These are phyloP conservation scores for Cyathus striatus DNA, from an alignment of 768 basidiomycete species.

Conservation along the genomic window DNA sequence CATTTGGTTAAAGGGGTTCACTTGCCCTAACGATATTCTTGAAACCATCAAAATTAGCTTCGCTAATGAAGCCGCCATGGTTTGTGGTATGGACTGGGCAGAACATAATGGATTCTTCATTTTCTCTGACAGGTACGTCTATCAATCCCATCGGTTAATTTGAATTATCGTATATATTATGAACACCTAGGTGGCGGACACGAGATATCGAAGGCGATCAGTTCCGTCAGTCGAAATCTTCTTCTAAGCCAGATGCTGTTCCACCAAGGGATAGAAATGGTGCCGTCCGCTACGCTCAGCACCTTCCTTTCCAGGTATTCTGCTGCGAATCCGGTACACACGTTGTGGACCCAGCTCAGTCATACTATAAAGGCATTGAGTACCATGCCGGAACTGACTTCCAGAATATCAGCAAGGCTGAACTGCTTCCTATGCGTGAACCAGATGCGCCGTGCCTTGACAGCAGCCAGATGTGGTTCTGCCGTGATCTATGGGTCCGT, in stretches of 20 bases:
- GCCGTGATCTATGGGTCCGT: constrained; percentile 92
- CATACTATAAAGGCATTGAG: constrained; percentile 85
- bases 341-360: constrained; percentile 91
- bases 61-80: constrained; percentile 93
- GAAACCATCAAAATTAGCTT: constrained; percentile 91
- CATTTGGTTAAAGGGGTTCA: constrained; percentile 98
- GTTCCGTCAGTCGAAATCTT: constrained; percentile 94
- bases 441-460: constrained; percentile 89
- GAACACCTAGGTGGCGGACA: constrained; percentile 76
- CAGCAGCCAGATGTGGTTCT: constrained; percentile 97
- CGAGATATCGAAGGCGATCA: constrained; percentile 98
- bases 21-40: constrained; percentile 96
- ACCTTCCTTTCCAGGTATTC: constrained; percentile 97
- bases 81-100: constrained; percentile 99
- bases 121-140: constrained; percentile 86
- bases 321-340: constrained; percentile 99
- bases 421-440: constrained; percentile 52
- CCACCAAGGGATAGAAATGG: constrained; percentile 87
- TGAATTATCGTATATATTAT: constrained; percentile 1
- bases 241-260: constrained; percentile 83
- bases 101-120: constrained; percentile 97
- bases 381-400: constrained; percentile 83
- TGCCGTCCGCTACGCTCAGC: constrained; percentile 78
- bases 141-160: background rate
- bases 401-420: constrained; percentile 69